Evolutionary conservation across 129 eudicot genomes (phyloP).

Genomic region (Lactuca saligna): DNA sequence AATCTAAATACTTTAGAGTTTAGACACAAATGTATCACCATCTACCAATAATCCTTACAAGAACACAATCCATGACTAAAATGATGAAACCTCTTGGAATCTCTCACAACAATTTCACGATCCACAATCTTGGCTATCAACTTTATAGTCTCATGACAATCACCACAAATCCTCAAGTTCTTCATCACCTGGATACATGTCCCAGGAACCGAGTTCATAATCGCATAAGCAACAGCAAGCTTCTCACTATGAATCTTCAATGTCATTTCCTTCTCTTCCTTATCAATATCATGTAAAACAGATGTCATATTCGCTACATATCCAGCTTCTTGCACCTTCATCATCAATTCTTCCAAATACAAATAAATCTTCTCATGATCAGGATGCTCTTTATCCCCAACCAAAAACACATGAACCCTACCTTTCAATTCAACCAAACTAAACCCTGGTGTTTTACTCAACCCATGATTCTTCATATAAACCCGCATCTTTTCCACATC

Average conservation of each 20-base stretch:
- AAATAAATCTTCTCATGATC: slow-evolving; percentile 45
- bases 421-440: slow-evolving; percentile 59
- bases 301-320: slow-evolving; percentile 58
- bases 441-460: slow-evolving; percentile 59
- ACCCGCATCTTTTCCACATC: slow-evolving; percentile 61
- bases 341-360: slow-evolving; percentile 45
- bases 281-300: slow-evolving; percentile 56
- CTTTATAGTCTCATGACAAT: slow-evolving; percentile 58
- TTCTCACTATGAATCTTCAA: slow-evolving; percentile 62
- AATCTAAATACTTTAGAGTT: no score
- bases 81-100: slow-evolving; percentile 66
- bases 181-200: slow-evolving; percentile 52
- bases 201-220: slow-evolving; percentile 62
- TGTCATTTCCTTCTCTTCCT: slow-evolving; percentile 65
- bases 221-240: slow-evolving; percentile 61
- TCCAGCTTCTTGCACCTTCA: slow-evolving; percentile 54
- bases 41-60: slow-evolving; percentile 56
- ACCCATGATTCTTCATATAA: slow-evolving; percentile 42
- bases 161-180: slow-evolving; percentile 65
- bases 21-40: slow-evolving; percentile 30
- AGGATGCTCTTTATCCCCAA: slow-evolving; percentile 65
- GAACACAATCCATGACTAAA: slow-evolving; percentile 55
- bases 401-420: slow-evolving; percentile 55
- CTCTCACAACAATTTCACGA: slow-evolving; percentile 59
- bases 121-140: slow-evolving; percentile 50